Evolutionary conservation across 192 early-diverging fungal species (phyloP), one percentile per base, ranked within the genome.

Genomic region (Lobosporangium transversale): DNA sequence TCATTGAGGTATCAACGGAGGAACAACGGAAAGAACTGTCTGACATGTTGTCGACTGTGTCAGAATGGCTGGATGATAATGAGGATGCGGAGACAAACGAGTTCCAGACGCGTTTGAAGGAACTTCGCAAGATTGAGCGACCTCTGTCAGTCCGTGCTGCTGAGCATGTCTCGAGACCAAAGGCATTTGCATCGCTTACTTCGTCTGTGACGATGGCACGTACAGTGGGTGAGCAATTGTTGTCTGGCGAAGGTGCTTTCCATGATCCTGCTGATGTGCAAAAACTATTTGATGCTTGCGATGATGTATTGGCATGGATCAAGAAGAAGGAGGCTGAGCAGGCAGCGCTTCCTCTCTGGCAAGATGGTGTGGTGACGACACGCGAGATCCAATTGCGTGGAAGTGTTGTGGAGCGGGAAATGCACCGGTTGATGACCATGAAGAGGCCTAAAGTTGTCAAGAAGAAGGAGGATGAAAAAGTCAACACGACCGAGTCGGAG

Each of bases 31-130:
- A 85, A 40, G 73, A 73, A 3, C 75, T 98, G 18, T 79, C 81
- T 7, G 78, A 84, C 23, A 78, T 74, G 12, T 81, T 93, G 5
- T 80, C 83, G 14, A 84, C 80, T 20, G 79, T 85, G 3, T 86
- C 90, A 6, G 94, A 94, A 17, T 99, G 98, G 98, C 69, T 97
- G 23, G 92, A 89, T 44, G 88, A 89, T 24, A 93, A 87, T 12
- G 93, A 95, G 48, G 57, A 81, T 18, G 94, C 94, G 2, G 89
- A 95, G 64, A 85, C 86, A 2, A 17, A 60, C 11, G 79, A 83
- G 47, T 90, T 94, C 49, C 82, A 84, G n/a, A 75, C 62, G 12
- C 81, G 80, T 26, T 68, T 89, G 48, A 66, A 79, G 14, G 60
- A 68, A 2, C 71, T 89, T 2, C 84, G 84, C 60, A 53, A 57